Conservation (phyloP, 352 stramenopile species). For the Pythium oligandrum region DNA sequence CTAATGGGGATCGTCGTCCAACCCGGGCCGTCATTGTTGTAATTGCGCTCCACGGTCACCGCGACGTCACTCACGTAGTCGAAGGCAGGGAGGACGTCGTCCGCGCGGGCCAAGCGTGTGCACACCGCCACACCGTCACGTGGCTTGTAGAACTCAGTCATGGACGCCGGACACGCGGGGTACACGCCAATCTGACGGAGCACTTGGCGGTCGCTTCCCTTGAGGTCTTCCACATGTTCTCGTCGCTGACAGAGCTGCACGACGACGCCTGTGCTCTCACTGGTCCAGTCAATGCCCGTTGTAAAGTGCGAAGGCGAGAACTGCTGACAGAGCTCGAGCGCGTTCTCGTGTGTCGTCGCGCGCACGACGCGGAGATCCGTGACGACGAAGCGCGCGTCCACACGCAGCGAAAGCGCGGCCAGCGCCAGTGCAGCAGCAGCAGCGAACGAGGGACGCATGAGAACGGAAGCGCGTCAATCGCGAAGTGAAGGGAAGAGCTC, state of each 20-base stretch:
- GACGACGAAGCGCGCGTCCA: constrained; percentile 2
- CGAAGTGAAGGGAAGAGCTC: too few relatives aligned
- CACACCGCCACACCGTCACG: constrained; percentile 26
- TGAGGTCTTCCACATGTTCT: constrained; percentile 3
- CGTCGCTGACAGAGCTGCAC: constrained; percentile 11
- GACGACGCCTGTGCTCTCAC: neutral
- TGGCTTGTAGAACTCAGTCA: constrained; percentile 6
- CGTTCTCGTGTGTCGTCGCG: constrained; percentile 2
- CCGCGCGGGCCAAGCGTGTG: constrained; percentile 7
- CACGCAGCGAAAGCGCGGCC: too few relatives aligned
- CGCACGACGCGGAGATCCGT: constrained; percentile 6
- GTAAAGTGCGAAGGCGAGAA: constrained; percentile 5
- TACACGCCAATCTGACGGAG: constrained; percentile 11
- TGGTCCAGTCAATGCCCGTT: constrained; percentile 23
- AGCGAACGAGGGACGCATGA: too few relatives aligned
- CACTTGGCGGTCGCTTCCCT: neutral
- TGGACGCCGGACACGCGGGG: constrained; percentile 1
- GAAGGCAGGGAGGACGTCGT: constrained; percentile 5
- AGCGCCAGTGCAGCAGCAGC: too few relatives aligned
- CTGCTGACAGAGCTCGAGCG: constrained; percentile 5
- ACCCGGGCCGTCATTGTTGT: constrained; percentile 36
- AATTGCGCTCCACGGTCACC: constrained; percentile 34
- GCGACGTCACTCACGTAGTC: constrained; percentile 39
- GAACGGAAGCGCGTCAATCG: too few relatives aligned
- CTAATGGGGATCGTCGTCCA: constrained; percentile 27